These are phyloP conservation scores for Hibiscus trionum DNA, from an alignment of 345 rosid species.

Conservation along the genomic window DNA sequence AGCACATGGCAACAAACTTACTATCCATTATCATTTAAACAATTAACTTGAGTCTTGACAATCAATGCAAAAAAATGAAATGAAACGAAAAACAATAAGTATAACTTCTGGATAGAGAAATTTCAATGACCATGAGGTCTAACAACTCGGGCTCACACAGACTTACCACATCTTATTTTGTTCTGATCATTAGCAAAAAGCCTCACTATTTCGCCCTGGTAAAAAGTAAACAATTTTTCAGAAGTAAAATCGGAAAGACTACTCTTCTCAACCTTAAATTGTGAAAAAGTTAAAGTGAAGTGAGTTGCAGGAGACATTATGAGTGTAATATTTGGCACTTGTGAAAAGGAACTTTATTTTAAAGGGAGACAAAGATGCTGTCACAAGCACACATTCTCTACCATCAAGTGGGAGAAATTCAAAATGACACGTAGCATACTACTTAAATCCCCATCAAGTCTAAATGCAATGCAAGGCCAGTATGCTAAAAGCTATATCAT, in stretches of 20 bases:
- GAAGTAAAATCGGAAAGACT: not conserved
- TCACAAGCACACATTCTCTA: not conserved
- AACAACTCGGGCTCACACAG: constrained; percentile 3
- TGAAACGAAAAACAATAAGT: not conserved
- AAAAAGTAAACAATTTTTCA: not conserved
- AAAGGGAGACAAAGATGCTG: not conserved
- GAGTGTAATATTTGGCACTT: not conserved
- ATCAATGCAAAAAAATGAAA: not conserved
- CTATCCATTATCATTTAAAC: not conserved
- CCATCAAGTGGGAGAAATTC: not conserved
- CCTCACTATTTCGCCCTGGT: constrained; percentile 15
- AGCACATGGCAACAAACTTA: not conserved
- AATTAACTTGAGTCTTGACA: not conserved
- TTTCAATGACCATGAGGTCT: constrained; percentile 3
- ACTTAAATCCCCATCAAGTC: not conserved
- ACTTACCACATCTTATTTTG: constrained; percentile 91
- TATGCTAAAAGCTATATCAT: not conserved
- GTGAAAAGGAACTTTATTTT: not conserved
- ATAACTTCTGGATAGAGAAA: not conserved
- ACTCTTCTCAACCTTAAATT: not conserved
- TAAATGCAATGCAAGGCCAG: not conserved
- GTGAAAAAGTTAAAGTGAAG: not conserved
- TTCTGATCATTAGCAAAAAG: constrained; percentile 83
- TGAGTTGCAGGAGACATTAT: not conserved
- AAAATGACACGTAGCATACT: not conserved